These are phyloP conservation scores for Trametes punicea DNA, from an alignment of 768 basidiomycete species.

Conservation along the genomic window DNA sequence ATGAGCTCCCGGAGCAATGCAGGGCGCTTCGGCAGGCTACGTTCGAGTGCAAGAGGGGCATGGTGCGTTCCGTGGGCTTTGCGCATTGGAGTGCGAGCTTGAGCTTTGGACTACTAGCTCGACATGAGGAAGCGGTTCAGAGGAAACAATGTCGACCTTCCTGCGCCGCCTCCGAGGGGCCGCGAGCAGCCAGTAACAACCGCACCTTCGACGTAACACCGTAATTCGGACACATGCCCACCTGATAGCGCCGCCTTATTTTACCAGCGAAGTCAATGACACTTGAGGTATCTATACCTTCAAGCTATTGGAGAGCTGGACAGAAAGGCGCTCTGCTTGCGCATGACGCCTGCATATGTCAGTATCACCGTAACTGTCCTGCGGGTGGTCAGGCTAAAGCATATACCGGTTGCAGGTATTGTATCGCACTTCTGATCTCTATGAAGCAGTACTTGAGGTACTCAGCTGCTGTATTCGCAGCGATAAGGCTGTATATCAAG, in stretches of 20 bases:
- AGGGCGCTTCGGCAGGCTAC: slow-evolving; percentile 74
- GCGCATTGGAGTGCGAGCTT: background rate
- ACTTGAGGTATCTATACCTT: no score
- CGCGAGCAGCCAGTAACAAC: background rate
- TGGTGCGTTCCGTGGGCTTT: slow-evolving; percentile 48
- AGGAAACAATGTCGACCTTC: slow-evolving; percentile 27
- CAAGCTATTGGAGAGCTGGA: no score
- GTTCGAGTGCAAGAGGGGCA: slow-evolving; percentile 88
- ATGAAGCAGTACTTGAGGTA: no score
- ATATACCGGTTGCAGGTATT: no score
- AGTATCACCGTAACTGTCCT: no score
- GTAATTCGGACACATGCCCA: background rate
- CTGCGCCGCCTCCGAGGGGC: slow-evolving; percentile 9
- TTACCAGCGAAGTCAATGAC: background rate
- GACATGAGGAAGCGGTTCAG: slow-evolving; percentile 33
- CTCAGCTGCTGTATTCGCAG: no score
- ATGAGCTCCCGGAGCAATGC: slow-evolving; percentile 81
- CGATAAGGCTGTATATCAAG: no score
- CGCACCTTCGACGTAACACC: background rate
- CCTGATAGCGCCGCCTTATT: no score
- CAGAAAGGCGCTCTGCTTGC: no score
- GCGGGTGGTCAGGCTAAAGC: no score
- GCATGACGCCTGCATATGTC: no score
- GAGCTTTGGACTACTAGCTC: slow-evolving; percentile 14
- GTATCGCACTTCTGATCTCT: no score